A percentile compares a stretch with the other conserved stretches of the same genome.
phyloP scores from a whole-genome alignment of 257 asterid species.

The Forsythia suspensa region DNA sequence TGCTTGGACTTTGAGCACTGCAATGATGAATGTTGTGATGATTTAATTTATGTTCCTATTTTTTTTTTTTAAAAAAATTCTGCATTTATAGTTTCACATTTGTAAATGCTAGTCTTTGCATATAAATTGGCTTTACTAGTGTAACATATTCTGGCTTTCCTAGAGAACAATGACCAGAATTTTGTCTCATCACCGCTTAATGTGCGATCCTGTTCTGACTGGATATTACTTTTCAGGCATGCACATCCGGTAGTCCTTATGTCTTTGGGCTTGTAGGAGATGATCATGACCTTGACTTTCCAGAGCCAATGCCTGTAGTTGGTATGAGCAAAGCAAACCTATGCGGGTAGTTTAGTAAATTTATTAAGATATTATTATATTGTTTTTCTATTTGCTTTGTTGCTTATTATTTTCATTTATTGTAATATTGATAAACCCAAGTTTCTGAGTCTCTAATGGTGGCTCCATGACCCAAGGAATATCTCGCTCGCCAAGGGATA shows the following conservation, averaged over 20 bases:
- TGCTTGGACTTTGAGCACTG: constrained; percentile 1
- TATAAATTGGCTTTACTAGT: constrained; percentile 1
- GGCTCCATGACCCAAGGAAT: constrained; percentile 54
- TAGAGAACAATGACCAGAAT: not conserved
- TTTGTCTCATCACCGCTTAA: not conserved
- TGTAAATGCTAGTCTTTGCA: not conserved
- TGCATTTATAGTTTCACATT: not conserved
- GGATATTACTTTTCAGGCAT: constrained; percentile 59
- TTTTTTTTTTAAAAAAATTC: not conserved
- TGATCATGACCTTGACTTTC: constrained; percentile 88
- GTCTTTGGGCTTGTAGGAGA: constrained; percentile 96
- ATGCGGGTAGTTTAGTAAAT: not conserved
- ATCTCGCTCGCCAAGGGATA: constrained; percentile 95
- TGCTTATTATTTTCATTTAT: constrained; percentile 8
- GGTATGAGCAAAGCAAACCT: constrained; percentile 47
- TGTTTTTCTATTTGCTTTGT: constrained; percentile 8
- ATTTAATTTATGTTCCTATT: not conserved
- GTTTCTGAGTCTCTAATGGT: constrained; percentile 13
- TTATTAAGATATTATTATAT: not conserved
- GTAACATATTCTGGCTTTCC: constrained; percentile 1
- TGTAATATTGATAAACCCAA: not conserved
- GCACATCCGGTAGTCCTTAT: constrained; percentile 98
- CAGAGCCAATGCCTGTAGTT: constrained; percentile 96
- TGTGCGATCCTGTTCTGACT: constrained; percentile 19
- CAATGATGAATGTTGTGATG: constrained; percentile 5